Conservation (phyloP, 495 filamentous ascomycete species). For the Penicillium pancosmium region DNA sequence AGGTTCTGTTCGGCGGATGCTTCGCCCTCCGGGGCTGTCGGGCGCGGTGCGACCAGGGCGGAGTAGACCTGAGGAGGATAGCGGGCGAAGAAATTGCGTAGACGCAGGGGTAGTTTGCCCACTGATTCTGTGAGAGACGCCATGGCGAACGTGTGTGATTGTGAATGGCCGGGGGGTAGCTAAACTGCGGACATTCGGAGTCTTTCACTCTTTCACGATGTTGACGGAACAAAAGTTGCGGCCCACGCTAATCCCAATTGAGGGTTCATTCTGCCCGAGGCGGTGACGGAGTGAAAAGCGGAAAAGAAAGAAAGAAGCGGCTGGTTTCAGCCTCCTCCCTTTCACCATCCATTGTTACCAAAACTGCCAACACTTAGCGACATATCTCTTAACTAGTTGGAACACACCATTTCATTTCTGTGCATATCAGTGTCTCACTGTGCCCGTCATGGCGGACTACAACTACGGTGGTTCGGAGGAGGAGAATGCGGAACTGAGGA, state of each 20-base stretch:
- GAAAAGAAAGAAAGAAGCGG: not conserved
- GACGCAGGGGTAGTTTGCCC: constrained; percentile 58
- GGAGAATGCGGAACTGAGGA: constrained; percentile 81
- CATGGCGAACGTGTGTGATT: constrained; percentile 27
- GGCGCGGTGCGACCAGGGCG: constrained; percentile 43
- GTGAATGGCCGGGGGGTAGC: constrained; percentile 4
- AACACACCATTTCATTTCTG: not conserved
- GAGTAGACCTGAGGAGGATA: constrained; percentile 71
- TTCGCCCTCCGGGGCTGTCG: constrained; percentile 34
- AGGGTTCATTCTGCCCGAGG: not conserved
- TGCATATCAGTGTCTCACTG: constrained; percentile 5
- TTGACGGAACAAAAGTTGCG: constrained; percentile 9
- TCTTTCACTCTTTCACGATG: not conserved
- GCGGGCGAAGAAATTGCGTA: constrained; percentile 86
- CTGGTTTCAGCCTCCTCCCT: constrained; percentile 5
- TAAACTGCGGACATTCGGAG: not conserved
- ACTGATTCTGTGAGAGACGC: constrained; percentile 21
- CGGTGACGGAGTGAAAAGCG: not conserved
- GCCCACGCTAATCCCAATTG: constrained; percentile 1
- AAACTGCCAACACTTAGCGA: not conserved
- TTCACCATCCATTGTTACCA: constrained; percentile 2
- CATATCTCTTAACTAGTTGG: not conserved
- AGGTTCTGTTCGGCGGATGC: constrained; percentile 27
- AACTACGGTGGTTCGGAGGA: constrained; percentile 78
- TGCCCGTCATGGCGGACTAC: constrained; percentile 57